Conservation (phyloP, 169 alveolate species). For the Cryptosporidium muris region DNA sequence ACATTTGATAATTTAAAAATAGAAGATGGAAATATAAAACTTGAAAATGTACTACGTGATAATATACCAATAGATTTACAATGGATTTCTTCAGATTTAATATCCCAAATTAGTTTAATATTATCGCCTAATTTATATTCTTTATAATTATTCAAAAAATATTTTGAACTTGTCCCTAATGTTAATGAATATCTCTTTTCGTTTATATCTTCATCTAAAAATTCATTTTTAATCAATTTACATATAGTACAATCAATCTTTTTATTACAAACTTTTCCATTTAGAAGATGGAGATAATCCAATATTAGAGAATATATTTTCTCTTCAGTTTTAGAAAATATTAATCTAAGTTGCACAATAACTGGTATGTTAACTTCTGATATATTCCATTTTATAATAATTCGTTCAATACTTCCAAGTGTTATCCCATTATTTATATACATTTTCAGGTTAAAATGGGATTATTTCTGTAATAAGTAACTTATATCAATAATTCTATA, state of each 20-base stretch:
- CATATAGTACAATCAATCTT: constrained; percentile 3
- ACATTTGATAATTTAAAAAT: constrained; percentile 13
- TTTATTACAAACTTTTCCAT: constrained; percentile 17
- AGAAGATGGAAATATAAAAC: constrained; percentile 12
- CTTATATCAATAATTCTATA: too few species aligned
- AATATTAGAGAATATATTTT: constrained; percentile 1
- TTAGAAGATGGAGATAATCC: constrained; percentile 22
- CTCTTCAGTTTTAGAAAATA: constrained; percentile 8
- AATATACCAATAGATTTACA: constrained; percentile 18
- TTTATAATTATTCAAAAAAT: neutral
- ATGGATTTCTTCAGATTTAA: constrained; percentile 11
- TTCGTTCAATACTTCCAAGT: constrained; percentile 9
- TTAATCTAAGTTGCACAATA: neutral
- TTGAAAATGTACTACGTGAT: constrained; percentile 1
- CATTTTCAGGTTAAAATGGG: too few species aligned
- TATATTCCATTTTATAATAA: neutral
- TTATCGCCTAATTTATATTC: neutral
- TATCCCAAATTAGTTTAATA: constrained; percentile 2
- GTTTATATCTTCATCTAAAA: neutral
- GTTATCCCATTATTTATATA: neutral
- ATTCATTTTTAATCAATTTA: constrained; percentile 3
- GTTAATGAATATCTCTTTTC: neutral
- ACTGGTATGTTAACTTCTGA: neutral
- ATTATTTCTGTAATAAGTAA: too few species aligned
- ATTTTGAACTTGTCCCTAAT: constrained; percentile 5